A percentile compares a stretch with the other conserved stretches of the same genome.
These are phyloP conservation scores for Geotrichum bryndzae DNA, from an alignment of 1,139 yeast genomes.

Conservation along the genomic window DNA sequence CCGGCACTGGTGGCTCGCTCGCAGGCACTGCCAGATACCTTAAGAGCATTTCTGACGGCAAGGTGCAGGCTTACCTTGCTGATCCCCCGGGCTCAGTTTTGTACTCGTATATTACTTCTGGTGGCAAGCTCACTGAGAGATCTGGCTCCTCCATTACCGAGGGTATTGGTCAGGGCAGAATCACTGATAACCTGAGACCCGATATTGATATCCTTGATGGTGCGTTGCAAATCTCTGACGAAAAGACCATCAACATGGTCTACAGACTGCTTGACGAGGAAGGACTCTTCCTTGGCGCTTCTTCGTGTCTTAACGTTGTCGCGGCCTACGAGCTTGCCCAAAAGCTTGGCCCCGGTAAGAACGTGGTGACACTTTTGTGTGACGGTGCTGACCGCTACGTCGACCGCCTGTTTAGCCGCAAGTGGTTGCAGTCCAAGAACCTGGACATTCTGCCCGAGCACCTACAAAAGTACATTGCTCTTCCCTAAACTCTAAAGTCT, in stretches of 20 bases:
- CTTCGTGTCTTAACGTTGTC: slow-evolving; percentile 75
- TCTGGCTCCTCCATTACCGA: slow-evolving; percentile 86
- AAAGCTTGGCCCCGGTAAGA: slow-evolving; percentile 70
- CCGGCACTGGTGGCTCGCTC: slow-evolving; percentile 90
- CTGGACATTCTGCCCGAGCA: slow-evolving; percentile 64
- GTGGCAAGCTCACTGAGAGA: slow-evolving; percentile 56
- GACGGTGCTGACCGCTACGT: slow-evolving; percentile 88
- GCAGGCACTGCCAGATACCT: slow-evolving; percentile 76
- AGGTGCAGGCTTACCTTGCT: slow-evolving; percentile 61
- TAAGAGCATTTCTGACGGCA: slow-evolving; percentile 55
- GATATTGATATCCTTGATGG: slow-evolving; percentile 77
- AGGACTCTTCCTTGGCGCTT: slow-evolving; percentile 86
- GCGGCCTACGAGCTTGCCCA: slow-evolving; percentile 73
- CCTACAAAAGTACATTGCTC: slow-evolving; percentile 58
- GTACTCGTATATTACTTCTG: slow-evolving; percentile 66
- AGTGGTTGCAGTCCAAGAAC: slow-evolving; percentile 69
- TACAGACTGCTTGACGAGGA: slow-evolving; percentile 80
- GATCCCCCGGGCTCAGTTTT: slow-evolving; percentile 93
- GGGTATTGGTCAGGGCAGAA: slow-evolving; percentile 93
- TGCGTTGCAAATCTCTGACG: slow-evolving; percentile 63
- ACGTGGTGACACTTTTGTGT: slow-evolving; percentile 77
- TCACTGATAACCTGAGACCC: slow-evolving; percentile 71
- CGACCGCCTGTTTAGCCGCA: slow-evolving; percentile 67
- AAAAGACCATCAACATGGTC: slow-evolving; percentile 70
- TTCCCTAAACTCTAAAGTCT: slow-evolving; percentile 18